phyloP scores from a whole-genome alignment of 768 basidiomycete genomes.

The Rhodosporidiobolus odoratus region DNA sequence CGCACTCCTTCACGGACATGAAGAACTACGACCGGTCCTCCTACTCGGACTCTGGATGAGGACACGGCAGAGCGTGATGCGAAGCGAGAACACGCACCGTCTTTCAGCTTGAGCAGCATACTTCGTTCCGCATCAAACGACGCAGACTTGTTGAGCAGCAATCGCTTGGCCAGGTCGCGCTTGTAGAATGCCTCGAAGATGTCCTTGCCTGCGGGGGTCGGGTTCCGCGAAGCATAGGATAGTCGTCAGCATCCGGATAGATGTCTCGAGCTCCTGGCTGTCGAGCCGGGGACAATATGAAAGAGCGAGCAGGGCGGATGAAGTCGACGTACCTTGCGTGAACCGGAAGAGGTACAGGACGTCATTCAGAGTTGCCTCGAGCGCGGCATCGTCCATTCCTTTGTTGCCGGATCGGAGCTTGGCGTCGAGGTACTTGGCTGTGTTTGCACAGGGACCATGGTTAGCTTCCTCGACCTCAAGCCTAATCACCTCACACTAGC shows the following conservation, averaged over 20 bases:
- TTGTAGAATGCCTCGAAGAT: conserved; percentile 91
- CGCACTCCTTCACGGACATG: too few species aligned
- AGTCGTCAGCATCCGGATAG: not conserved
- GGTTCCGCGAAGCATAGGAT: too few species aligned
- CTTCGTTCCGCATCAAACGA: conserved; percentile 79
- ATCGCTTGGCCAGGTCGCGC: conserved; percentile 75
- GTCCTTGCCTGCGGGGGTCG: conserved; percentile 63
- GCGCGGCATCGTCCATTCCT: conserved; percentile 58
- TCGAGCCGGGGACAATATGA: too few species aligned
- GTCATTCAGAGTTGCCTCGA: conserved; percentile 60
- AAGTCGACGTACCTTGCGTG: conserved; percentile 55
- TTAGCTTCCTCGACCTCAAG: conserved; percentile 48
- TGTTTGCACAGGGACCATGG: not conserved
- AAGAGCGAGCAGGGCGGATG: not conserved
- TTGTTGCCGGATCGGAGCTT: conserved; percentile 83
- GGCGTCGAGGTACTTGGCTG: conserved; percentile 78
- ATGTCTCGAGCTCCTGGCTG: too few species aligned
- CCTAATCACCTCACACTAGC: conserved; percentile 69
- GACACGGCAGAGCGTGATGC: not conserved
- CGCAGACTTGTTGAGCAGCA: conserved; percentile 76
- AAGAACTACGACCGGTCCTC: too few species aligned
- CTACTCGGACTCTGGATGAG: not conserved
- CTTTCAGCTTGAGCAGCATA: conserved; percentile 78
- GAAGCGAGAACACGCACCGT: conserved; percentile 53
- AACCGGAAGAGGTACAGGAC: conserved; percentile 73